Conservation (phyloP, 108 stramenopile species). For the Stephanodiscus minutulus region DNA sequence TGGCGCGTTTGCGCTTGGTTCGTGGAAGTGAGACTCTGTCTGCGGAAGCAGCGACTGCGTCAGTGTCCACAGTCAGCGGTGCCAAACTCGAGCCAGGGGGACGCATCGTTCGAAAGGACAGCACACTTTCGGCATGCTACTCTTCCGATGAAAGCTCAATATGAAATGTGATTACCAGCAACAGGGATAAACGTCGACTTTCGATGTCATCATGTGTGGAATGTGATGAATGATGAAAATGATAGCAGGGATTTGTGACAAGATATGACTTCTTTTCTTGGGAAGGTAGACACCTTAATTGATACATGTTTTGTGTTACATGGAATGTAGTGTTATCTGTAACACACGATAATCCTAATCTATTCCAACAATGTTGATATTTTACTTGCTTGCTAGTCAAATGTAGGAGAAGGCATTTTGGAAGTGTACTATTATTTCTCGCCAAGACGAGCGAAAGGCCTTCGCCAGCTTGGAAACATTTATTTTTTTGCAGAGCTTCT, state of each 20-base stretch:
- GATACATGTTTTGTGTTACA: neutral
- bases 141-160: constrained; percentile 20
- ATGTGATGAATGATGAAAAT: neutral
- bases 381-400: no score
- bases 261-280: no score
- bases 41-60: neutral
- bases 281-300: no score
- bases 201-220: neutral
- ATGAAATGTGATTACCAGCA: neutral
- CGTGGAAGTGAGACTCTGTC: neutral
- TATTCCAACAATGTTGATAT: no score
- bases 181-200: neutral
- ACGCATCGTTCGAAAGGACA: constrained; percentile 7
- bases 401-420: no score
- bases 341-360: no score
- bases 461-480: no score
- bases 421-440: no score
- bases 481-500: no score
- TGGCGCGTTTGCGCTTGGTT: constrained; percentile 31
- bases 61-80: neutral
- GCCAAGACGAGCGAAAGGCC: no score
- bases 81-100: neutral
- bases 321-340: neutral
- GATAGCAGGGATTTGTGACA: neutral
- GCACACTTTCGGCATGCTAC: neutral